phyloP scores from a whole-genome alignment of 108 stramenopile species.

The Skeletonema costatum region DNA sequence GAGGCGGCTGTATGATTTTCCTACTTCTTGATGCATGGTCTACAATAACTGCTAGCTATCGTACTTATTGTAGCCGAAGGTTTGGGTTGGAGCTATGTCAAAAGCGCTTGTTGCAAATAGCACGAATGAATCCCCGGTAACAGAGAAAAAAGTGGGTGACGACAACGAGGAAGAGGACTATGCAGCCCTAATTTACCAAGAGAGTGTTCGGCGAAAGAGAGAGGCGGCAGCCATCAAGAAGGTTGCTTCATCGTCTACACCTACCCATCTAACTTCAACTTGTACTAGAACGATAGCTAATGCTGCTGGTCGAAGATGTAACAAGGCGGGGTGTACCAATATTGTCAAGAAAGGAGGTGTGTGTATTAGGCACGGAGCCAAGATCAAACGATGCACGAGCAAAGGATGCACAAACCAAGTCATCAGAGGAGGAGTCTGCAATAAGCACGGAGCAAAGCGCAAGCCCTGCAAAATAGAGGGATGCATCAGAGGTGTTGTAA shows the following conservation, averaged over 20 bases:
- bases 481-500: background rate
- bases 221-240: background rate
- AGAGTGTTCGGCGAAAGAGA: background rate
- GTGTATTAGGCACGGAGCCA: background rate
- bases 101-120: too few relatives aligned
- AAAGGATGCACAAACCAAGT: slow-evolving; percentile 6
- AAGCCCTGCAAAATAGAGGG: background rate
- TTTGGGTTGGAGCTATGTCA: too few relatives aligned
- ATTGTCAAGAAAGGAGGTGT: background rate
- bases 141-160: too few relatives aligned
- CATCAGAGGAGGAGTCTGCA: slow-evolving; percentile 14
- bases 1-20: too few relatives aligned
- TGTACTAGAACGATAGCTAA: background rate
- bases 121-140: too few relatives aligned
- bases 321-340: background rate
- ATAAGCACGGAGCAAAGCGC: background rate
- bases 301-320: background rate
- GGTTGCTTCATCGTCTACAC: background rate
- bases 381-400: background rate
- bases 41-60: too few relatives aligned
- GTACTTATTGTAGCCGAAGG: too few relatives aligned
- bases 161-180: background rate
- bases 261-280: too few relatives aligned
- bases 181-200: background rate
- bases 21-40: too few relatives aligned